These are phyloP conservation scores for rapeseed (Brassica napus) DNA, from an alignment of 345 rosid species.

Conservation along the genomic window DNA sequence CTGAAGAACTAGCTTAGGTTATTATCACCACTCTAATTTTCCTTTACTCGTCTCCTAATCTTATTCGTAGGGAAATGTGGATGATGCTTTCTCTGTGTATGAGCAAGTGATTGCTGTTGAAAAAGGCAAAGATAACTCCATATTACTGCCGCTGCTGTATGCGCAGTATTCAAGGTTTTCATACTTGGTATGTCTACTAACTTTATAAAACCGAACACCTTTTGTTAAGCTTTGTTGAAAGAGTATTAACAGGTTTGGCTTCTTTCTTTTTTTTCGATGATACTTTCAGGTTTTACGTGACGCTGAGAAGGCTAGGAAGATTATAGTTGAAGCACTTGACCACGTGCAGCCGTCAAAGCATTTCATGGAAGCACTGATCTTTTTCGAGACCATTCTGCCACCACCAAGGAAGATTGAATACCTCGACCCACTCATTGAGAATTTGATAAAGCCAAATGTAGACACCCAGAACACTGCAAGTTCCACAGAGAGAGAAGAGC, in stretches of 20 bases:
- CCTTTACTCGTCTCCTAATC: slow-evolving; percentile 31
- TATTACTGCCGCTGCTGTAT: slow-evolving; percentile 70
- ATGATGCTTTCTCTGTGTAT: slow-evolving; percentile 71
- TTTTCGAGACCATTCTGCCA: slow-evolving; percentile 70
- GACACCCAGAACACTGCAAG: slow-evolving; percentile 52
- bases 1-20: slow-evolving; percentile 17
- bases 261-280: neutral
- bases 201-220: neutral
- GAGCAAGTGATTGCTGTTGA: slow-evolving; percentile 96
- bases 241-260: slow-evolving; percentile 7
- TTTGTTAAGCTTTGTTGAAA: slow-evolving; percentile 9
- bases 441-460: slow-evolving; percentile 57
- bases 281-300: slow-evolving; percentile 62
- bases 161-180: slow-evolving; percentile 84
- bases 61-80: slow-evolving; percentile 70
- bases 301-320: slow-evolving; percentile 74
- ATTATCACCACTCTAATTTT: slow-evolving; percentile 3
- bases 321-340: slow-evolving; percentile 71
- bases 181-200: slow-evolving; percentile 59
- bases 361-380: slow-evolving; percentile 69
- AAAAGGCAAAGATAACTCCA: slow-evolving; percentile 89
- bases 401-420: slow-evolving; percentile 69
- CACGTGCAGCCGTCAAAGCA: slow-evolving; percentile 77
- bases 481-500: slow-evolving; percentile 78
- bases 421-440: slow-evolving; percentile 71